Base-by-base conservation (phyloP, 345 rosid species). In the Schrenkiella parvula region DNA sequence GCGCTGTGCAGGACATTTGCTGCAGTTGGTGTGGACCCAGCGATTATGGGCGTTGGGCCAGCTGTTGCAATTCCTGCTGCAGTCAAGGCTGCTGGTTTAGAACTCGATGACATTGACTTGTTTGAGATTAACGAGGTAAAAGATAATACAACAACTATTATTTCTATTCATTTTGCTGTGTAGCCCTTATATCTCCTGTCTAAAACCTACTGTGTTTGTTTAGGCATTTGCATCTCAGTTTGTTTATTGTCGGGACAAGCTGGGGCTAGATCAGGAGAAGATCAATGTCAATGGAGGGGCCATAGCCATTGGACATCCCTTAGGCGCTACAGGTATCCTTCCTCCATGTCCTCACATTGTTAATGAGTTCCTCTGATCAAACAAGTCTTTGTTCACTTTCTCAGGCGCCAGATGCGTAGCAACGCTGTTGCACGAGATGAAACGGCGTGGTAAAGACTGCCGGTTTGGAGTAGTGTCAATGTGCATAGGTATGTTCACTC, bases 151-250 rank as follows among this genome's bases (percentile, higher is more conserved):
- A 74, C 43, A 66, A 35, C 46, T 23, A 19, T 56, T 66, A 5
- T 56, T 50, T 15, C 55, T 57, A 21, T 44, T 1, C 25, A 21
- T 29, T 14, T 43, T 13, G 32, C 29, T 17, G 4, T 56, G n/a
- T 71, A 10, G 63, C 46, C 31, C 13, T 25, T 44, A 31, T 4
- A 25, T 15, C 19, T 3, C 31, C 4, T 13, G 4, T 13, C 25
- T 38, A 68, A 41, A 55, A 25, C 7, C 19, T 31, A 31, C 5
- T 42, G 62, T 67, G 64, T 66, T 13, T 78, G 35, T 79, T 14
- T 75, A 93, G 98, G 97, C 97, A 56, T 93, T 93, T 82, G 98
- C 96, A 43, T 93, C 98, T 62, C 98, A 93, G 66, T 93, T 80
- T 84, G 87, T 91, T 19, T 91, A 93, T 74, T 93, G 98, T 75